Percentiles rank a stretch among this genome's conserved stretches.
phyloP scores from a whole-genome alignment of 2,329 filamentous ascomycete genomes.

The Aspergillus sp. region DNA sequence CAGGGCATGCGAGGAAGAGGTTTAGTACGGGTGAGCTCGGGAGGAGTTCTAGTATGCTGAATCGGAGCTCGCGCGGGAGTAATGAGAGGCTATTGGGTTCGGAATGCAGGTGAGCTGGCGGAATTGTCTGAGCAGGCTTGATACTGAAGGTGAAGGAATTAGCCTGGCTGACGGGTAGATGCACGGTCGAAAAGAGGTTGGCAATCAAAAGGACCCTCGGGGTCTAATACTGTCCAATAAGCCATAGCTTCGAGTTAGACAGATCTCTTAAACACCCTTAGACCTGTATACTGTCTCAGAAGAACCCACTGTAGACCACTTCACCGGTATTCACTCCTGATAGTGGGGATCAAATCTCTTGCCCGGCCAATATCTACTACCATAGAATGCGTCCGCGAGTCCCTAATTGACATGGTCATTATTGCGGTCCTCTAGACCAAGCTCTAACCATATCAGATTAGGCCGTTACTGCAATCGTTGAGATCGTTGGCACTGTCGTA shows the following conservation, averaged over 20 bases:
- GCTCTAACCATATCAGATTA: not conserved
- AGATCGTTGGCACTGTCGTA: too few relatives aligned
- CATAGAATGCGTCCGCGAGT: not conserved
- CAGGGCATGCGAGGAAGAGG: slow-evolving; percentile 9
- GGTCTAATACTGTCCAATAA: slow-evolving; percentile 10
- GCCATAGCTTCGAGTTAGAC: not conserved
- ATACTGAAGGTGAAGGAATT: slow-evolving; percentile 2
- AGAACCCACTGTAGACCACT: not conserved
- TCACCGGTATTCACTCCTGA: not conserved
- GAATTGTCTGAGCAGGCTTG: not conserved
- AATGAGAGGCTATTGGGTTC: not conserved
- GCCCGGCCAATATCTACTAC: too few relatives aligned
- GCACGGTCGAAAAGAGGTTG: slow-evolving; percentile 2
- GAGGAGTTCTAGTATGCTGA: slow-evolving; percentile 6
- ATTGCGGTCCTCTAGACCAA: slow-evolving; percentile 5
- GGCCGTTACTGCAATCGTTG: too few relatives aligned
- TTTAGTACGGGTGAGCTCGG: slow-evolving; percentile 6
- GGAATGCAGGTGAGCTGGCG: not conserved
- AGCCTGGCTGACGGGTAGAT: not conserved
- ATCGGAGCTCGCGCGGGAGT: slow-evolving; percentile 7
- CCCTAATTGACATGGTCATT: slow-evolving; percentile 8
- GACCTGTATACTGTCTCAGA: not conserved
- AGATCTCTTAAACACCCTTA: not conserved
- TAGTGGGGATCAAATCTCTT: too few relatives aligned
- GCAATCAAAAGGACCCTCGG: slow-evolving; percentile 7